Evolutionary conservation across 2,329 filamentous ascomycete species (phyloP).

Genomic region (Beauveria sp.): DNA sequence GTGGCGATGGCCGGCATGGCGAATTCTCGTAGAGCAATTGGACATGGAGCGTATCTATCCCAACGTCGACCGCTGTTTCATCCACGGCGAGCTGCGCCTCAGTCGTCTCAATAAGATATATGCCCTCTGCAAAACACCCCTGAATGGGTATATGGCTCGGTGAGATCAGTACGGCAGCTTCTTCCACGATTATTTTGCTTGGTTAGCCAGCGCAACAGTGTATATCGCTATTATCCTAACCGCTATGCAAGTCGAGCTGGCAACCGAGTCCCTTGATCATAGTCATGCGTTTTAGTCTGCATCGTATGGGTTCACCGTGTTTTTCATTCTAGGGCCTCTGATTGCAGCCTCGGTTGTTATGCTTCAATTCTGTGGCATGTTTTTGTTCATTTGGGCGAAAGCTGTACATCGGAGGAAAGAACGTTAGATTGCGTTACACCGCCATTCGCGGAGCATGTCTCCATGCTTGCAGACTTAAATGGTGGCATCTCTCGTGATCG

Average conservation of each 20-base stretch:
- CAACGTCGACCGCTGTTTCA: not conserved
- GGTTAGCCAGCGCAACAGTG: not conserved
- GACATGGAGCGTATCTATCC: not conserved
- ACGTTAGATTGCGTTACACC: not conserved
- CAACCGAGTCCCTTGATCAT: not conserved
- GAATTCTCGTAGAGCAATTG: not conserved
- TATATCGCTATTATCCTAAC: not conserved
- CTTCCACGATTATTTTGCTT: not conserved
- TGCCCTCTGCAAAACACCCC: not conserved
- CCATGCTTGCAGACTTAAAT: not conserved
- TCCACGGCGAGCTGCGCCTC: not conserved
- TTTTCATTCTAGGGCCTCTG: no score
- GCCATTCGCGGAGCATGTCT: not conserved
- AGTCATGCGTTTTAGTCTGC: not conserved
- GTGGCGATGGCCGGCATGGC: not conserved
- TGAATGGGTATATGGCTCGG: not conserved
- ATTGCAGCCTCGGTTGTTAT: no score
- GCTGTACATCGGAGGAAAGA: no score
- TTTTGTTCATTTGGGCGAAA: no score
- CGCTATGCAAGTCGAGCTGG: not conserved
- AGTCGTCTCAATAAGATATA: not conserved
- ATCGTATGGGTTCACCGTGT: no score
- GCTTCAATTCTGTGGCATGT: no score
- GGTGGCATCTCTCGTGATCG: not conserved
- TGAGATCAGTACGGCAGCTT: not conserved